Conservation (phyloP, 2,329 filamentous ascomycete genomes). For the Sarocladiaceae sp. region DNA sequence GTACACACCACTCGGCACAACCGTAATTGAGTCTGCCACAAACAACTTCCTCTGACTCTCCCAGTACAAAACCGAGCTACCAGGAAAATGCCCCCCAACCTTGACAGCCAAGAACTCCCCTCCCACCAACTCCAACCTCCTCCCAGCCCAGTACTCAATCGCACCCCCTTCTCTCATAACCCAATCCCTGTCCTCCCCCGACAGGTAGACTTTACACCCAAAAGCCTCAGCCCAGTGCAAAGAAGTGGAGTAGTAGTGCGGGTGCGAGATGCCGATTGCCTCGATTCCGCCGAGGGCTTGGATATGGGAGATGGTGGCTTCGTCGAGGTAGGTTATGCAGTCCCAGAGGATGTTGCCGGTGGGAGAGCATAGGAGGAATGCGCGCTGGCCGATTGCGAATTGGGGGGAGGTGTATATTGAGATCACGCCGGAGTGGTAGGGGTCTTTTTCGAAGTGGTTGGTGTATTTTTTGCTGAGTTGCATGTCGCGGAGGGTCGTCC, state of each 20-base stretch:
- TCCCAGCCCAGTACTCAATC: slow-evolving; percentile 41
- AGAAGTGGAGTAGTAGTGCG: slow-evolving; percentile 78
- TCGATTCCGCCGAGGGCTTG: slow-evolving; percentile 58
- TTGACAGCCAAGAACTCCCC: slow-evolving; percentile 57
- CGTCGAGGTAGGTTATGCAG: slow-evolving; percentile 65
- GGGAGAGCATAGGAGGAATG: slow-evolving; percentile 62
- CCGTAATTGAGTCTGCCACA: slow-evolving; percentile 71
- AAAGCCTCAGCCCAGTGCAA: slow-evolving; percentile 69
- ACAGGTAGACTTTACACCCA: slow-evolving; percentile 64
- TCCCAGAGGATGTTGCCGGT: slow-evolving; percentile 77
- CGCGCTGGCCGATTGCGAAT: slow-evolving; percentile 72
- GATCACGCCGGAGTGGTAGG: slow-evolving; percentile 38
- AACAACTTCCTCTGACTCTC: slow-evolving; percentile 49
- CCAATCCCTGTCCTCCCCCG: slow-evolving; percentile 64
- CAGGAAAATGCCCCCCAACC: slow-evolving; percentile 75
- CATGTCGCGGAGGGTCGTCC: slow-evolving; percentile 54
- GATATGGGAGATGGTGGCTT: slow-evolving; percentile 55
- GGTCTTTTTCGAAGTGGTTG: slow-evolving; percentile 50
- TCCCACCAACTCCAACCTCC: slow-evolving; percentile 32
- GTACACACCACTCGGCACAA: slow-evolving; percentile 31
- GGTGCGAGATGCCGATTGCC: slow-evolving; percentile 74
- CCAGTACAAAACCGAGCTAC: slow-evolving; percentile 64
- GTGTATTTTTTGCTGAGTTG: slow-evolving; percentile 33
- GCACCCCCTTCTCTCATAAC: slow-evolving; percentile 37
- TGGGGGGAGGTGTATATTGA: slow-evolving; percentile 49